Evolutionary conservation across 2,329 filamentous ascomycete genomes (phyloP).

Genomic region (Lachnellula cervina): DNA sequence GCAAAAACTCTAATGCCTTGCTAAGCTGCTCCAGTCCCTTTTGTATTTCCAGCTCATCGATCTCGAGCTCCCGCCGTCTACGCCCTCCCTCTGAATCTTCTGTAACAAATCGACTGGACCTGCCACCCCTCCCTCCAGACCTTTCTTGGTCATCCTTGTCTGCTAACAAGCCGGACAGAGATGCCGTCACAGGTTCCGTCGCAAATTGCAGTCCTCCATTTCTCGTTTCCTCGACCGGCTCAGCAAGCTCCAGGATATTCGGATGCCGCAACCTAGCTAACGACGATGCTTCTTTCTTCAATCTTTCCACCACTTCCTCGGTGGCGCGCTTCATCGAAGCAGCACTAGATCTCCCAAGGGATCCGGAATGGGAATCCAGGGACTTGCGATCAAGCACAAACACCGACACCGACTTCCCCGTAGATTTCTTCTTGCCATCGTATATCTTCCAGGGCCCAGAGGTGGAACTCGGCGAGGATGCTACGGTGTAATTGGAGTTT

Average conservation of each 20-base stretch:
- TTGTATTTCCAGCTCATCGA: slow-evolving; percentile 96
- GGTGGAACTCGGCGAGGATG: slow-evolving; percentile 67
- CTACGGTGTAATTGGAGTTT: slow-evolving; percentile 81
- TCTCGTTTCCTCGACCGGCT: slow-evolving; percentile 91
- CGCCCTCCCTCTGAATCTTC: slow-evolving; percentile 72
- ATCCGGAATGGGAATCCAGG: slow-evolving; percentile 63
- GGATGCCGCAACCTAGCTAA: slow-evolving; percentile 86
- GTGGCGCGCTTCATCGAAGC: slow-evolving; percentile 72
- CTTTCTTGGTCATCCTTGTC: slow-evolving; percentile 88
- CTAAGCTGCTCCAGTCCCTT: slow-evolving; percentile 91
- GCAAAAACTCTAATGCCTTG: slow-evolving; percentile 90
- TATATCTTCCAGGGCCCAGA: slow-evolving; percentile 97
- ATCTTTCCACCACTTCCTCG: slow-evolving; percentile 83
- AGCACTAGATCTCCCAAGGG: slow-evolving; percentile 57
- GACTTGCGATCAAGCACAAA: slow-evolving; percentile 93
- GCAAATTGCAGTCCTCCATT: slow-evolving; percentile 92
- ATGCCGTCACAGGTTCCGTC: slow-evolving; percentile 85
- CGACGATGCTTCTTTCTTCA: slow-evolving; percentile 88
- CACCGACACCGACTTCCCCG: slow-evolving; percentile 80
- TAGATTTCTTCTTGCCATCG: slow-evolving; percentile 95
- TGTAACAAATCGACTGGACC: slow-evolving; percentile 73
- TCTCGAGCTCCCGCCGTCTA: slow-evolving; percentile 76
- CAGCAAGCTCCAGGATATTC: slow-evolving; percentile 84
- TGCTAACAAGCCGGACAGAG: slow-evolving; percentile 72
- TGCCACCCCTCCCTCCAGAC: slow-evolving; percentile 60